Evolutionary conservation across 495 filamentous ascomycete species (phyloP), one percentile per base, ranked within the genome.

Genomic region (Echria macrotheca): DNA sequence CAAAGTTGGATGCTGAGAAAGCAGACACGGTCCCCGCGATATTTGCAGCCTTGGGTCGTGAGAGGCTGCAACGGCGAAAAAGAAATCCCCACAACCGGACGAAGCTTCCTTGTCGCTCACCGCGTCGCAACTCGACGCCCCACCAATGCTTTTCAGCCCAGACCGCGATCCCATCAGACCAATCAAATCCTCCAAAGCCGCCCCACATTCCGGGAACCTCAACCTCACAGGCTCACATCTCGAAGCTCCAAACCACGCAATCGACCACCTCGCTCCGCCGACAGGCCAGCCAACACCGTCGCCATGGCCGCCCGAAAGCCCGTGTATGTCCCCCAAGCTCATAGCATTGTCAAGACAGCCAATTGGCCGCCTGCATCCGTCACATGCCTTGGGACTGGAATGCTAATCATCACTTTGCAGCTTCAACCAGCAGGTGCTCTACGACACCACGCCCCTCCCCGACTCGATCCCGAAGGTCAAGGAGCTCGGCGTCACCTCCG

Each of bases 371-470:
- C 36, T 4, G 32, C 26, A 4, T 11, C 25, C 18, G 18, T n/a
- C 36, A 45, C 48, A 49, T 53, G 44, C 8, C 23, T 14, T 14
- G 14, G 9, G 15, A 5, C 10, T 3, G 10, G 10, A 15, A 28
- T 5, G 45, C 53, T 59, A 24, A 61, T 52, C 52, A 58, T 66
- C 54, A 63, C 43, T 39, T 50, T 36, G 49, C 70, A 97, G 93
- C 61, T 96, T 97, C 82, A 89, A 89, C 76, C 87, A 95, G 70
- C 75, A 87, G 49, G 79, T 86, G 72, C 85, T 96, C 67, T 78
- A 93, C 74, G 94, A 99, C 79, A 91, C 88, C 56, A 96, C 94
- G 52, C 93, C 93, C 58, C 86, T 97, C 63, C 93, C 93, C 47
- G 78, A 85, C 63, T 80, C 82, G 58, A 89, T 99, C 68, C 93